These are phyloP conservation scores for Malassezia arunalokei DNA, from an alignment of 1,284 basidiomycete genomes.

Conservation along the genomic window DNA sequence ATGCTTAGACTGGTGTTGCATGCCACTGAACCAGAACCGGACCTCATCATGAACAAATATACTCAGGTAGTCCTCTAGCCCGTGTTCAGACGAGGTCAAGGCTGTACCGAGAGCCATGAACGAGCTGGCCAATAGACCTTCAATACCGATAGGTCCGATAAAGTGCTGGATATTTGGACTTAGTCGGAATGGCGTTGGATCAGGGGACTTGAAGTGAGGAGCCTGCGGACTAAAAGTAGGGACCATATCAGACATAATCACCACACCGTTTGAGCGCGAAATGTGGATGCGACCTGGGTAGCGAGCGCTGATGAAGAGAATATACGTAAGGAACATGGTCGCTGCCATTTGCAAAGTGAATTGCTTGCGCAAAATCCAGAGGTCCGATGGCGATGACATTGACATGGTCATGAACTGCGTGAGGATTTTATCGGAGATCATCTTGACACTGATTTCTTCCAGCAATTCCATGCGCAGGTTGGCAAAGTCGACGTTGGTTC, in stretches of 20 bases:
- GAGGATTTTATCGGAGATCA: slow-evolving; percentile 79
- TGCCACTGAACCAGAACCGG: slow-evolving; percentile 54
- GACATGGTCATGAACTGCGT: slow-evolving; percentile 78
- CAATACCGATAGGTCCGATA: slow-evolving; percentile 73
- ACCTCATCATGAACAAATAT: slow-evolving; percentile 90
- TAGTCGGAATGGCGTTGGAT: slow-evolving; percentile 88
- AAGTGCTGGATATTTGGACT: slow-evolving; percentile 94
- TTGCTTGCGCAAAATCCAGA: slow-evolving; percentile 96
- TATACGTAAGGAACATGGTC: slow-evolving; percentile 81
- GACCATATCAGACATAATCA: slow-evolving; percentile 41
- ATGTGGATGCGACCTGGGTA: slow-evolving; percentile 75
- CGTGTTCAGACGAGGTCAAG: slow-evolving; percentile 80
- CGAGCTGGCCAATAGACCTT: slow-evolving; percentile 73
- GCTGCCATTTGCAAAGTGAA: slow-evolving; percentile 82
- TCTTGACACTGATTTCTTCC: slow-evolving; percentile 78
- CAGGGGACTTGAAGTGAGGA: slow-evolving; percentile 64
- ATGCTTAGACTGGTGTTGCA: slow-evolving; percentile 25
- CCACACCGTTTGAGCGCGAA: slow-evolving; percentile 54
- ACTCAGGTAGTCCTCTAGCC: slow-evolving; percentile 74
- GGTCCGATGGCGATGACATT: slow-evolving; percentile 70
- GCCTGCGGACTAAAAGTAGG: slow-evolving; percentile 51
- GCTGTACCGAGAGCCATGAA: slow-evolving; percentile 83
- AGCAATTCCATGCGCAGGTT: slow-evolving; percentile 73
- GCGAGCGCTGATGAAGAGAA: slow-evolving; percentile 72
- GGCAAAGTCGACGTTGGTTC: slow-evolving; percentile 53